Base-by-base conservation (phyloP, 768 basidiomycete genomes). In the Calocybe cyanea region DNA sequence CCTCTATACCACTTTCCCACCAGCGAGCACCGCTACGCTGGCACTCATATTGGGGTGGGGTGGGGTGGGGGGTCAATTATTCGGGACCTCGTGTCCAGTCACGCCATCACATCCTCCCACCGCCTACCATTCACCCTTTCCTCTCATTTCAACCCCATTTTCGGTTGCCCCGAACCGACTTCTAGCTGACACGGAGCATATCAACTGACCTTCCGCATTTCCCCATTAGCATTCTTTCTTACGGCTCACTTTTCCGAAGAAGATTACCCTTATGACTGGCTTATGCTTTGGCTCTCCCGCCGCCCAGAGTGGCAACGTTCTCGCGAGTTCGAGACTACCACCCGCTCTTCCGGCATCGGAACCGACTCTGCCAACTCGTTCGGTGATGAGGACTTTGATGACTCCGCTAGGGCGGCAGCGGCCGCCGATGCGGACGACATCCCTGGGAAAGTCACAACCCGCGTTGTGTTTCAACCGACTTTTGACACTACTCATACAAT, bases 201-300 rank as follows among this genome's bases (percentile, higher is more conserved):
- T 52, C 59, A 55, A 60, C 59, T 57, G 55, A 57, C 52, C 48
- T 28, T 10, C 38, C 47, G 49, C 25, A 41, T 51, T 54, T 47
- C 50, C 50, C 50, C 54, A 53, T 57, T 61, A 85, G 84, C 85
- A 0, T 87, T 87, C 75, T 92, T 91, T 80, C 79, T 92, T 41
- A 92, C 89, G 13, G 89, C 89, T 7, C 86, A 91, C 65, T 92
- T 92, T 70, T 85, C 81, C 53, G 89, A 92, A 67, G 89, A 92
- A 64, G 89, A 92, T 60, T 87, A 87, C 52, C 89, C 88, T 3
- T 92, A 90, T 55, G 88, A 92, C 66, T 92, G 88, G 88, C 75
- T 92, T 42, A 91, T 91, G 86, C 75, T 90, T 24, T 92, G 88
- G 88, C 79, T 92, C 39, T 87, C 87, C 34, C 82, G 87, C 41